These are phyloP conservation scores for Claviceps pusilla DNA, from an alignment of 2,329 filamentous ascomycete species.

Conservation along the genomic window DNA sequence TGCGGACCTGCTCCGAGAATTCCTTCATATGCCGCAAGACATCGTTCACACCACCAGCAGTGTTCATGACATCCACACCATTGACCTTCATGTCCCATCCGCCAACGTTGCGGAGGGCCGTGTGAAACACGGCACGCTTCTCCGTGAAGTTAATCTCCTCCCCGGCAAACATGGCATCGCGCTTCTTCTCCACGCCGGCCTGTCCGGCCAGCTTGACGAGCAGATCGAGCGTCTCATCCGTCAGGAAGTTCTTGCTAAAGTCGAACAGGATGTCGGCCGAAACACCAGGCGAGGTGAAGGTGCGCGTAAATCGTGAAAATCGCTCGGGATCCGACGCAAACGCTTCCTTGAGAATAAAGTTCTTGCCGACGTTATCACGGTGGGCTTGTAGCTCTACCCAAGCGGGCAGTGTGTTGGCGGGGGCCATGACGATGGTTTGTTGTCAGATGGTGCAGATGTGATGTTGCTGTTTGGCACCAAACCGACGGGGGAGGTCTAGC, in stretches of 20 bases:
- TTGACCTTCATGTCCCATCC: slow-evolving; percentile 75
- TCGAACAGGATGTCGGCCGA: slow-evolving; percentile 91
- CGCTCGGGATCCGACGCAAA: slow-evolving; percentile 79
- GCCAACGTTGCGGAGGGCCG: slow-evolving; percentile 78
- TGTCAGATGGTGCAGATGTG: neutral
- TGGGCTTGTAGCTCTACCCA: slow-evolving; percentile 88
- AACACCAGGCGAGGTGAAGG: slow-evolving; percentile 65
- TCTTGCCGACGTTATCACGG: slow-evolving; percentile 71
- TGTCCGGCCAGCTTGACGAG: slow-evolving; percentile 84
- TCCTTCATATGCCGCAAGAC: slow-evolving; percentile 97
- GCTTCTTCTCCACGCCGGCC: slow-evolving; percentile 79
- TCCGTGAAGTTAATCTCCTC: slow-evolving; percentile 99
- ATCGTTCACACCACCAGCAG: slow-evolving; percentile 72
- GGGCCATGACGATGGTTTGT: slow-evolving; percentile 43
- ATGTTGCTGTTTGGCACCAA: neutral
- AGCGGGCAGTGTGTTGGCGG: slow-evolving; percentile 70
- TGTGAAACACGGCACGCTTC: slow-evolving; percentile 87
- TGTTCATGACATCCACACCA: slow-evolving; percentile 81
- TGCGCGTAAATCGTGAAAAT: slow-evolving; percentile 80
- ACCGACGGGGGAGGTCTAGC: neutral
- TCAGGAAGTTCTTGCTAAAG: slow-evolving; percentile 98
- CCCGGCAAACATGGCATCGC: slow-evolving; percentile 93
- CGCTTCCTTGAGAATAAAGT: slow-evolving; percentile 83
- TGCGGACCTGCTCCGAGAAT: slow-evolving; percentile 88
- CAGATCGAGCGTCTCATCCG: slow-evolving; percentile 76